phyloP scores from a whole-genome alignment of 2,329 filamentous ascomycete species.

The Alternaria ventricosa region DNA sequence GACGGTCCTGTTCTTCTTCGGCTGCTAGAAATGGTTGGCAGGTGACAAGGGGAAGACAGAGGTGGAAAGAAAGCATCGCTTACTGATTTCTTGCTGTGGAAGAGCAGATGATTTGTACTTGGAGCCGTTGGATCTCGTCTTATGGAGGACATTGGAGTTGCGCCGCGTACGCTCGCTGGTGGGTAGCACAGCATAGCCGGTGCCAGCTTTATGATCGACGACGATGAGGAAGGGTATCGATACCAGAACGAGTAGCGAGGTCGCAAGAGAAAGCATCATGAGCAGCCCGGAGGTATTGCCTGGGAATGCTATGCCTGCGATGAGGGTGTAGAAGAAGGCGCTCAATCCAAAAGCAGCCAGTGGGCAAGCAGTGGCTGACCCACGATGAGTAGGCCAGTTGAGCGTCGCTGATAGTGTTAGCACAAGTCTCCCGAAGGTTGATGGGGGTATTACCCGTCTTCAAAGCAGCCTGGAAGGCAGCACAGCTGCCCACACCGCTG shows the following conservation, averaged over 20 bases:
- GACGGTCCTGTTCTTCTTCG: slow-evolving; percentile 48
- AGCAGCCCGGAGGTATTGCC: slow-evolving; percentile 84
- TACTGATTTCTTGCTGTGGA: slow-evolving; percentile 68
- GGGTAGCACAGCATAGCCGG: slow-evolving; percentile 65
- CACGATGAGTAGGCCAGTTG: slow-evolving; percentile 90
- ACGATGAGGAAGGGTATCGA: slow-evolving; percentile 87
- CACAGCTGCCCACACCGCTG: slow-evolving; percentile 86
- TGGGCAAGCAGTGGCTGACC: slow-evolving; percentile 93
- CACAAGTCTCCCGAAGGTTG: background rate
- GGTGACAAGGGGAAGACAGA: slow-evolving; percentile 27
- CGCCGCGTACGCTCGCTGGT: slow-evolving; percentile 55
- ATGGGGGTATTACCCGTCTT: slow-evolving; percentile 64
- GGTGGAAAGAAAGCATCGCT: slow-evolving; percentile 42
- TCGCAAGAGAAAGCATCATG: slow-evolving; percentile 79
- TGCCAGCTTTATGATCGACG: slow-evolving; percentile 66
- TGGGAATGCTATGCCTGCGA: slow-evolving; percentile 79
- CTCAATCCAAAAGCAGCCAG: slow-evolving; percentile 92
- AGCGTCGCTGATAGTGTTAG: slow-evolving; percentile 68
- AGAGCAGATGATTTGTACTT: slow-evolving; percentile 49
- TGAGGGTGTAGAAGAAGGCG: slow-evolving; percentile 91
- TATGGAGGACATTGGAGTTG: slow-evolving; percentile 54
- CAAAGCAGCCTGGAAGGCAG: slow-evolving; percentile 86
- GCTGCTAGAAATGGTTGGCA: slow-evolving; percentile 46
- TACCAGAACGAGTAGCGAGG: slow-evolving; percentile 74
- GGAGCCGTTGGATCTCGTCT: slow-evolving; percentile 56